Evolutionary conservation across 177 flowering plant species (phyloP).

Genomic region (Tripterygium wilfordii): DNA sequence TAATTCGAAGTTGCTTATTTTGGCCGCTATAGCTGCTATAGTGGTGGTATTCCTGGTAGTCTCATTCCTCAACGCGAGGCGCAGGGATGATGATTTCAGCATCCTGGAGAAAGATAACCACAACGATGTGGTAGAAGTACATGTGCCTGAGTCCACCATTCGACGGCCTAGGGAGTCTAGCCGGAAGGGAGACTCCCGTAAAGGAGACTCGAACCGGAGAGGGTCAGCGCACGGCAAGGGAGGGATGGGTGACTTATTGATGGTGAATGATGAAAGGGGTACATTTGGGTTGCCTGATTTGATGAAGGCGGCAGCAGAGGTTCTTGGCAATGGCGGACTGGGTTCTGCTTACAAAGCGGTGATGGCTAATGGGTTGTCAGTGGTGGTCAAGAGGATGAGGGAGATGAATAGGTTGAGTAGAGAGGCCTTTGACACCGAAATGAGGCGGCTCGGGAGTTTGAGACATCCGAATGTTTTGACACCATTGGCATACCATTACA

Average conservation of each 20-base stretch:
- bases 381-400: conserved; percentile 65
- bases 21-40: neutral
- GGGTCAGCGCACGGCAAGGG: conserved; percentile 15
- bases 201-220: conserved; percentile 14
- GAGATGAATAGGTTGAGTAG: conserved; percentile 46
- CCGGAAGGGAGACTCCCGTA: neutral
- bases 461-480: conserved; percentile 47
- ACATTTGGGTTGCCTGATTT: conserved; percentile 53
- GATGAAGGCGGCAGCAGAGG: conserved; percentile 80
- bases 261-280: conserved; percentile 50
- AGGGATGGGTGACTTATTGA: conserved; percentile 31
- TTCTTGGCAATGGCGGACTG: conserved; percentile 57
- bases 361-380: conserved; percentile 45
- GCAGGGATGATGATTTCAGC: conserved; percentile 19
- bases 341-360: conserved; percentile 69
- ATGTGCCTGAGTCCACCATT: conserved; percentile 11
- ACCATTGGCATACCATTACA: conserved; percentile 60
- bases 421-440: conserved; percentile 47
- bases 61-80: neutral
- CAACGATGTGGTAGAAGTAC: conserved; percentile 16
- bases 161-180: conserved; percentile 1
- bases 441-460: conserved; percentile 36
- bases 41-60: conserved; percentile 5
- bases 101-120: conserved; percentile 19
- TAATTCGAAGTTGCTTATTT: neutral